phyloP scores from a whole-genome alignment of 129 eudicot genomes.

The Escallonia herrerae region DNA sequence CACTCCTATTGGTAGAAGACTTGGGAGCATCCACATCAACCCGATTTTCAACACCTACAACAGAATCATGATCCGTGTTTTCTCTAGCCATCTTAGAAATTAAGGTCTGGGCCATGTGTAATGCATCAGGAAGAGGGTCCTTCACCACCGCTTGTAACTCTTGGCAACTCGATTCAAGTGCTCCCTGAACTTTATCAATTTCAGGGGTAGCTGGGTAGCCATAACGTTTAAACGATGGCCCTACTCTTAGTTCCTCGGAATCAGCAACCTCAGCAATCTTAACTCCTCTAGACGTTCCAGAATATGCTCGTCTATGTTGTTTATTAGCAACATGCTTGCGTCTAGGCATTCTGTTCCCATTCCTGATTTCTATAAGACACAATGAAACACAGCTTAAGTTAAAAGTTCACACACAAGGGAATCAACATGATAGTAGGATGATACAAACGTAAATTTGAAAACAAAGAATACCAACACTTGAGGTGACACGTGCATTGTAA shows the following conservation, averaged over 20 bases:
- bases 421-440: no score
- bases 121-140: slow-evolving; percentile 79
- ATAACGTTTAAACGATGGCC: slow-evolving; percentile 13
- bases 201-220: slow-evolving; percentile 39
- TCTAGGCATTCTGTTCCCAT: slow-evolving; percentile 24
- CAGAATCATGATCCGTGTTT: slow-evolving; percentile 19
- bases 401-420: no score
- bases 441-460: no score
- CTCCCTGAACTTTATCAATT: slow-evolving; percentile 39
- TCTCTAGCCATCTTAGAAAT: slow-evolving; percentile 13
- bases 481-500: no score
- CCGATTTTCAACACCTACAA: slow-evolving; percentile 18
- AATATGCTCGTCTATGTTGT: slow-evolving; percentile 18
- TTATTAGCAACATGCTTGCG: slow-evolving; percentile 37
- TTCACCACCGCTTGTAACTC: slow-evolving; percentile 56
- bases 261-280: slow-evolving; percentile 58
- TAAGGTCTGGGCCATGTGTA: slow-evolving; percentile 41
- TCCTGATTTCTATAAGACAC: slow-evolving; percentile 23
- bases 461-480: no score
- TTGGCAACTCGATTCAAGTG: slow-evolving; percentile 46
- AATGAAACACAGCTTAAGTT: no score
- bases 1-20: slow-evolving; percentile 21
- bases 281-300: slow-evolving; percentile 40
- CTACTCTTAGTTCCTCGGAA: slow-evolving; percentile 18
- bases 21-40: slow-evolving; percentile 25